Evolutionary conservation across 768 basidiomycete species (phyloP).

Genomic region (Trametes sanguinea): DNA sequence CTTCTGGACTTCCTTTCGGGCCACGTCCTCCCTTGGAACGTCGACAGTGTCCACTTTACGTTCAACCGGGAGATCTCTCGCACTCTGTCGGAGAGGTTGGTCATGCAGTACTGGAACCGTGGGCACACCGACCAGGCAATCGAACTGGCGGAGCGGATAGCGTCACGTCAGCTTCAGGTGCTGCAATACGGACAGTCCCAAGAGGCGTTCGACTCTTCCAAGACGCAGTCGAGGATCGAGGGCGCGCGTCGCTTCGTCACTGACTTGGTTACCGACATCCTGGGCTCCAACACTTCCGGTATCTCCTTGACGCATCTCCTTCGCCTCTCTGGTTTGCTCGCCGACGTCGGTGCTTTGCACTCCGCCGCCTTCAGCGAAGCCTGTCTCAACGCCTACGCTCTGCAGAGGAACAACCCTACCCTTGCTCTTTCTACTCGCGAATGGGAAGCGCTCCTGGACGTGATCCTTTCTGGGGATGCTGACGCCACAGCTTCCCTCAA

Average conservation of each 20-base stretch:
- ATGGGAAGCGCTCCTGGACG: constrained; percentile 49
- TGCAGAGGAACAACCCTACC: constrained; percentile 34
- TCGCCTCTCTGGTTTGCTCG: constrained; percentile 15
- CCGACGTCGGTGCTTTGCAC: constrained; percentile 27
- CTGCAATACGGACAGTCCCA: constrained; percentile 17
- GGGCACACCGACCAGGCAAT: constrained; percentile 30
- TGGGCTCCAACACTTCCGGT: background rate
- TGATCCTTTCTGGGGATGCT: constrained; percentile 27
- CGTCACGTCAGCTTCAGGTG: constrained; percentile 8
- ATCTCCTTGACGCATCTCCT: constrained; percentile 11
- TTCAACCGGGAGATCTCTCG: constrained; percentile 19
- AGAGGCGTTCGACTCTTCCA: constrained; percentile 12
- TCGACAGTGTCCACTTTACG: constrained; percentile 15
- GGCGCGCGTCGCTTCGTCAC: constrained; percentile 21
- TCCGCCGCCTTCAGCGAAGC: constrained; percentile 37
- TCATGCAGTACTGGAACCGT: constrained; percentile 27
- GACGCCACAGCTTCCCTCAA: constrained; percentile 17
- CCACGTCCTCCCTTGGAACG: constrained; percentile 18
- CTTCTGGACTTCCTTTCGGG: constrained; percentile 34
- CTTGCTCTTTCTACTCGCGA: constrained; percentile 41
- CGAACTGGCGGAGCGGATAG: constrained; percentile 27
- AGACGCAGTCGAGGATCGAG: constrained; percentile 17
- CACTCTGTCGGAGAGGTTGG: constrained; percentile 18
- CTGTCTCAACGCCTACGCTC: constrained; percentile 50
- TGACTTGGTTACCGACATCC: constrained; percentile 13